A percentile compares a stretch with the other conserved stretches of the same genome.
Evolutionary conservation across 176 grass and related monocot species (phyloP).

Genomic region (Juncus inflexus): DNA sequence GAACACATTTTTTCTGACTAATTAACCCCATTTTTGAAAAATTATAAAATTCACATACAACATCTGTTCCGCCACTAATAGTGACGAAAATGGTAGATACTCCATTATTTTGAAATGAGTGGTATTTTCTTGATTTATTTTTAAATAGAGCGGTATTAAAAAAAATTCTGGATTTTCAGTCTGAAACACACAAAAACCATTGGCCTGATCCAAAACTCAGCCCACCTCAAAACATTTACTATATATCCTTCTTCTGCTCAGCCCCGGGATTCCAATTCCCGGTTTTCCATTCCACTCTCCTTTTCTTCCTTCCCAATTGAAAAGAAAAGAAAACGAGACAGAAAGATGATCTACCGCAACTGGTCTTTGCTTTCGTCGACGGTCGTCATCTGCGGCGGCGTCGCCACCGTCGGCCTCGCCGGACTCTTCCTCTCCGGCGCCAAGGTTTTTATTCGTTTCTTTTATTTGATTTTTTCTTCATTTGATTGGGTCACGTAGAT

Average conservation of each 20-base stretch:
- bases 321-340: not conserved
- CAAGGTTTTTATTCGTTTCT: constrained; percentile 36
- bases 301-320: not conserved
- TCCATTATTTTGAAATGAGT: too few species aligned
- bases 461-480: too few species aligned
- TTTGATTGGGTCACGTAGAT: too few species aligned
- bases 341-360: constrained; percentile 54
- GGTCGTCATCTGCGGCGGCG: constrained; percentile 38
- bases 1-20: too few species aligned
- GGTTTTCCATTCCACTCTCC: too few species aligned
- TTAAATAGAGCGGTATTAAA: too few species aligned
- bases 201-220: constrained; percentile 1
- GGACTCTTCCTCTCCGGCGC: constrained; percentile 36
- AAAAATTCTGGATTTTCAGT: not conserved
- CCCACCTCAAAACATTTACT: not conserved
- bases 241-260: not conserved
- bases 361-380: constrained; percentile 65
- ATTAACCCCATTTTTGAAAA: too few species aligned
- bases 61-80: too few species aligned
- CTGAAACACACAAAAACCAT: not conserved
- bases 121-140: too few species aligned
- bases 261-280: too few species aligned
- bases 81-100: too few species aligned
- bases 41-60: too few species aligned
- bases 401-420: constrained; percentile 33